Evolutionary conservation across 208 protist species (phyloP), one percentile per base, ranked within the genome.

Genomic region (Crithidia brevicula): DNA sequence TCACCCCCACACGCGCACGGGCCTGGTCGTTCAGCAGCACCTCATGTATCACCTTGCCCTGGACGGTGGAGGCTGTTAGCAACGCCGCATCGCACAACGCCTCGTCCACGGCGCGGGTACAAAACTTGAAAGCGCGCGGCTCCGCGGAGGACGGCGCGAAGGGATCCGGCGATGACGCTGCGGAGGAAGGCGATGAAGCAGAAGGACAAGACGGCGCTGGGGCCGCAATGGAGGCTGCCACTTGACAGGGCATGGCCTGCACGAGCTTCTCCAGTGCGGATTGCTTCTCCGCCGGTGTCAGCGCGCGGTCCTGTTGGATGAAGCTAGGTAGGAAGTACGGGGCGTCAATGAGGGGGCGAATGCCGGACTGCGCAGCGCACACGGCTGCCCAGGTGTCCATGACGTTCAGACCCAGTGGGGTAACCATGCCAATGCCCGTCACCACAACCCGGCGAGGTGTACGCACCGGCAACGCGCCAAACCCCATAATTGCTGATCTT

Each of bases 381-480:
- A 98, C 67, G 1, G 68, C 67, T 1, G 59, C 33, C 96, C 97
- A 99, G 16, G 89, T 94, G 15, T 66, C 43, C 5, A 74, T 11
- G 3, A 89, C 81, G n/a, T 66, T 79, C 6, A 88, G 28, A 20
- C 96, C 98, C 13, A 99, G 79, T 8, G 98, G 97, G 4, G 95
- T 97, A 9, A 99, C 93, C 8, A 96, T 33, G 27, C 98, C 98
- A 11, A 99, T 69, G 0, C 98, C 98, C 0, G 96, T 98, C 9
- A 99, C 95, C 3, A 99, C 97, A 4, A 99, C 97, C 34, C 97
- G 88, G 11, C 90, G 79, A 18, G 82, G 78, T 11, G 70, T 40
- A 10, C 51, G 31, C 3, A 77, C 61, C 6, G 86, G 75, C 53
- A 92, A 78, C 18, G 79, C 58, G 3, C 68, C 67, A 42, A 81